A percentile compares a stretch with the other conserved stretches of the same genome.
Conservation (phyloP, 2,329 filamentous ascomycete genomes). For the Nemania sp. region DNA sequence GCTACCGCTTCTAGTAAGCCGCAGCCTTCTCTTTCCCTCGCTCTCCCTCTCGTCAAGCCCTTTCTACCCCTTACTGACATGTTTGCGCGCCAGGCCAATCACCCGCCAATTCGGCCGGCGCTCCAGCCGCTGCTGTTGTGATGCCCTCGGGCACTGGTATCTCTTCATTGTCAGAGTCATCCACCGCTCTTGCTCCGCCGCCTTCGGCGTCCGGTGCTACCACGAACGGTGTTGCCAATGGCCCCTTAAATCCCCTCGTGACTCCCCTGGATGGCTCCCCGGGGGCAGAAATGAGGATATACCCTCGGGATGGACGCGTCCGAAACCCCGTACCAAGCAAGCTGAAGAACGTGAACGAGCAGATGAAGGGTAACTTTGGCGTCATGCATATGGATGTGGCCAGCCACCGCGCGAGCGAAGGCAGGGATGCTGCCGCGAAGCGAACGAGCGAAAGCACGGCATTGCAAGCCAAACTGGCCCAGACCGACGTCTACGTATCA, state of each 20-base stretch:
- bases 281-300: constrained; percentile 36
- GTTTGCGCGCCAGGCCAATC: constrained; percentile 34
- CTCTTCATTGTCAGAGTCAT: constrained; percentile 34
- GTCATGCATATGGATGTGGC: constrained; percentile 65
- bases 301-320: constrained; percentile 53
- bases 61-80: constrained; percentile 27
- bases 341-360: constrained; percentile 61
- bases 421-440: constrained; percentile 60
- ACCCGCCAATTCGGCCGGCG: constrained; percentile 37
- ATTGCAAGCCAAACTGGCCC: constrained; percentile 60
- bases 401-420: constrained; percentile 50
- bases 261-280: constrained; percentile 30
- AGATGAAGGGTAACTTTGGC: constrained; percentile 63
- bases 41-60: neutral
- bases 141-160: constrained; percentile 28
- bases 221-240: constrained; percentile 35
- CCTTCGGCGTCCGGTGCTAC: constrained; percentile 27
- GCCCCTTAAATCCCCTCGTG: constrained; percentile 28
- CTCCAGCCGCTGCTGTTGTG: constrained; percentile 27
- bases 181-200: constrained; percentile 29
- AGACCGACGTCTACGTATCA: constrained; percentile 58
- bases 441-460: constrained; percentile 65
- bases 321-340: constrained; percentile 65
- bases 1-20: constrained; percentile 39
- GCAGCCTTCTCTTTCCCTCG: neutral